Conservation (phyloP, 2,329 filamentous ascomycete species). For the Huntiella moniliformis region DNA sequence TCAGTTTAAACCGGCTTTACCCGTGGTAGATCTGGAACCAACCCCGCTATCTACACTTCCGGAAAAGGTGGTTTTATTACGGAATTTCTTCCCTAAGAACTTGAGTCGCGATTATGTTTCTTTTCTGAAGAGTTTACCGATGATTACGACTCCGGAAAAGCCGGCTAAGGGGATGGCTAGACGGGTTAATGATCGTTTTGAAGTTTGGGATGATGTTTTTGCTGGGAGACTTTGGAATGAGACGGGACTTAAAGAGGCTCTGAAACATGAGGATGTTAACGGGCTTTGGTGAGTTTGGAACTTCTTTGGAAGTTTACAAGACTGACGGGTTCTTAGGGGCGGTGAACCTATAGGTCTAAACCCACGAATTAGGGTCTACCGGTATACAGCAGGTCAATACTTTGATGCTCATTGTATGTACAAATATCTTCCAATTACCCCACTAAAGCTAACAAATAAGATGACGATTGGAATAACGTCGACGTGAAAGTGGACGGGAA, state of each 20-base stretch:
- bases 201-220: conserved; percentile 58
- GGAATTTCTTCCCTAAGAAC: conserved; percentile 53
- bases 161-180: conserved; percentile 67
- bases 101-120: conserved; percentile 60
- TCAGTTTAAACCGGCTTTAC: conserved; percentile 46
- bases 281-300: conserved; percentile 25
- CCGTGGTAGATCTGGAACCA: conserved; percentile 43
- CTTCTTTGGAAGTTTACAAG: neutral
- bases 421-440: neutral
- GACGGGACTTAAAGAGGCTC: conserved; percentile 51
- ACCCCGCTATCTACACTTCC: conserved; percentile 28
- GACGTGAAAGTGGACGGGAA: conserved; percentile 25
- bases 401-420: conserved; percentile 72
- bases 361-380: conserved; percentile 75
- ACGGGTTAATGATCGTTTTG: conserved; percentile 76
- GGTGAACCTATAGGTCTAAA: conserved; percentile 71
- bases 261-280: conserved; percentile 23
- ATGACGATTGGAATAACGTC: conserved; percentile 71
- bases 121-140: conserved; percentile 49
- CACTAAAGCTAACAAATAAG: conserved; percentile 24
- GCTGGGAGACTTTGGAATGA: conserved; percentile 57
- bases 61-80: conserved; percentile 53
- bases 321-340: conserved; percentile 39
- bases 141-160: conserved; percentile 59
- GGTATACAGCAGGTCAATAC: conserved; percentile 71